phyloP scores from a whole-genome alignment of 805 yeast species.

The Candida namnaoensis region DNA sequence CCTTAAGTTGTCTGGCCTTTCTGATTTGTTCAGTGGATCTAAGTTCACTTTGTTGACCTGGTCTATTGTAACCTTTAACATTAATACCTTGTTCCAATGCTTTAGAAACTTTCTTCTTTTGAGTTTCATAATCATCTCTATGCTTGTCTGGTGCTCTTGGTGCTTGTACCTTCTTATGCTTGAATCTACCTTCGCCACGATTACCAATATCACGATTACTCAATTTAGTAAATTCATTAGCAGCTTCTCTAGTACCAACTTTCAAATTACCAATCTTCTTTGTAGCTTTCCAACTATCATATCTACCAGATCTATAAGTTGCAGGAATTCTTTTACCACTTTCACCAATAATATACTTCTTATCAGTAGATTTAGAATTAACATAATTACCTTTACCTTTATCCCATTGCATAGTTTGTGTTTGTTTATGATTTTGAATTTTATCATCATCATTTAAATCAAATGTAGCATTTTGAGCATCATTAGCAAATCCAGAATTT shows the following conservation, averaged over 20 bases:
- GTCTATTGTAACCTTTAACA: conserved; percentile 50
- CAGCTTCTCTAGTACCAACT: conserved; percentile 46
- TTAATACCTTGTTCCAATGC: conserved; percentile 69
- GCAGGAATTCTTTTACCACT: conserved; percentile 93
- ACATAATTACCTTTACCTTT: conserved; percentile 85
- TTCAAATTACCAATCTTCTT: conserved; percentile 45
- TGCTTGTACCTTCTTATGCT: conserved; percentile 66
- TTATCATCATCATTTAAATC: conserved; percentile 77
- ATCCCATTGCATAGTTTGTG: conserved; percentile 80
- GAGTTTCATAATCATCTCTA: conserved; percentile 79
- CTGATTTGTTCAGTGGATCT: conserved; percentile 68
- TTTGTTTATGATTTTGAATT: conserved; percentile 56
- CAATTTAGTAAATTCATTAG: conserved; percentile 19
- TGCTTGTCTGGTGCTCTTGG: conserved; percentile 88
- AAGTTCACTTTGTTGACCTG: conserved; percentile 41
- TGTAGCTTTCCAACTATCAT: conserved; percentile 82
- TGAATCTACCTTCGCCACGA: conserved; percentile 37
- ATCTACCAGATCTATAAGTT: conserved; percentile 81
- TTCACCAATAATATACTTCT: conserved; percentile 89
- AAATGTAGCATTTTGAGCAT: conserved; percentile 79
- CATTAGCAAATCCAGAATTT: conserved; percentile 63
- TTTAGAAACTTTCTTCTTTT: conserved; percentile 71
- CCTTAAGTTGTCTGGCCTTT: conserved; percentile 61
- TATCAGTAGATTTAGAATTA: conserved; percentile 69
- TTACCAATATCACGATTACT: conserved; percentile 20